Conservation (phyloP, 306 rosid species). For the Lathyrus oleraceus region DNA sequence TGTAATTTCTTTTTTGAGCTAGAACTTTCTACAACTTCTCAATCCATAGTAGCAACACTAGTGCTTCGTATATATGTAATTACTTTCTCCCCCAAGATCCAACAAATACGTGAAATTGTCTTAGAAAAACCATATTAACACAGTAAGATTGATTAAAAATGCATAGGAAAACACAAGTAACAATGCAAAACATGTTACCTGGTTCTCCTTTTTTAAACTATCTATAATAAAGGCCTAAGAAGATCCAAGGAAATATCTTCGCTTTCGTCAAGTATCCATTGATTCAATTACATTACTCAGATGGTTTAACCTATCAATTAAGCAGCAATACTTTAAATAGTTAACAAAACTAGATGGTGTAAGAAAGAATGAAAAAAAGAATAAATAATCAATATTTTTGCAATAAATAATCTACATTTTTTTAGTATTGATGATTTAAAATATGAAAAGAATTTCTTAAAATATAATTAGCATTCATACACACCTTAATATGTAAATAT, state of each 20-base stretch:
- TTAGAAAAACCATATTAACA: slow-evolving; percentile 40
- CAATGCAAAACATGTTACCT: slow-evolving; percentile 43
- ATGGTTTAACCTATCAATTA: slow-evolving; percentile 59
- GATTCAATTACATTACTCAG: slow-evolving; percentile 47
- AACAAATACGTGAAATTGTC: slow-evolving; percentile 54
- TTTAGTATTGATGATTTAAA: too few relatives aligned
- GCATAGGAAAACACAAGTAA: slow-evolving; percentile 16
- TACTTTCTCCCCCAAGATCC: slow-evolving; percentile 71
- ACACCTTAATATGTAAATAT: too few relatives aligned
- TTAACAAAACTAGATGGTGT: too few relatives aligned
- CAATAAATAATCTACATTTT: too few relatives aligned
- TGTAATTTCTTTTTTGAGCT: slow-evolving; percentile 37
- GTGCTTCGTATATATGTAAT: slow-evolving; percentile 35
- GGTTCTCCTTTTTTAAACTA: slow-evolving; percentile 58
- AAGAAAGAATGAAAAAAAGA: too few relatives aligned
- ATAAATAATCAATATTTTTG: too few relatives aligned
- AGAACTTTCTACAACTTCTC: slow-evolving; percentile 17
- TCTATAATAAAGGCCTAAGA: slow-evolving; percentile 60
- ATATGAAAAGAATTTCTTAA: too few relatives aligned
- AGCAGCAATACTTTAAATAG: not conserved
- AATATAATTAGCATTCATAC: too few relatives aligned
- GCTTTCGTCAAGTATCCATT: slow-evolving; percentile 66
- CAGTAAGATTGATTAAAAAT: not conserved
- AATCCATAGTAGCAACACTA: slow-evolving; percentile 31
- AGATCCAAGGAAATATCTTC: slow-evolving; percentile 67